phyloP scores from a whole-genome alignment of 2,329 filamentous ascomycete species.

The Fusarium phyllophilum region DNA sequence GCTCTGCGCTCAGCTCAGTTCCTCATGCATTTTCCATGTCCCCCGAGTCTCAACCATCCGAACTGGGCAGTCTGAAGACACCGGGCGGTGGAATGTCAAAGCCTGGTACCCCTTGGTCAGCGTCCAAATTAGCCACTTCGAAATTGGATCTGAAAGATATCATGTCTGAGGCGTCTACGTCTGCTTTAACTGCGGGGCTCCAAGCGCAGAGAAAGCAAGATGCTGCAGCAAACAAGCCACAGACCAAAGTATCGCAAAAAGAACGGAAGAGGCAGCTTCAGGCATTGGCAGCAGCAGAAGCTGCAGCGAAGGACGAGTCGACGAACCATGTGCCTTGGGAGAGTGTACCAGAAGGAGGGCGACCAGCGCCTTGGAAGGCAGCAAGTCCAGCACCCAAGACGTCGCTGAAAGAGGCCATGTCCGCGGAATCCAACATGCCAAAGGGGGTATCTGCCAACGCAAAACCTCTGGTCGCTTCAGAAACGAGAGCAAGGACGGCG shows the following conservation, averaged over 20 bases:
- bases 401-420: constrained; percentile 61
- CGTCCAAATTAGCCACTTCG: constrained; percentile 62
- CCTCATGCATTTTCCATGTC: constrained; percentile 35
- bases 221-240: constrained; percentile 49
- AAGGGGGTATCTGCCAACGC: constrained; percentile 46
- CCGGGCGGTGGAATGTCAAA: constrained; percentile 19
- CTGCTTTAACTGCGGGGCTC: constrained; percentile 64
- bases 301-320: constrained; percentile 49
- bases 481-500: constrained; percentile 52
- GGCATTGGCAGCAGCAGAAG: constrained; percentile 63
- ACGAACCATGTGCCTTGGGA: constrained; percentile 57
- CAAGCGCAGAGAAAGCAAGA: constrained; percentile 61
- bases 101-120: constrained; percentile 59
- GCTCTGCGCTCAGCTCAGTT: constrained; percentile 19
- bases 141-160: constrained; percentile 82
- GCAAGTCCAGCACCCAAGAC: constrained; percentile 59
- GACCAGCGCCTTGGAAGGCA: constrained; percentile 73
- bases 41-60: constrained; percentile 21
- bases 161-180: constrained; percentile 69
- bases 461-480: constrained; percentile 57
- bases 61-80: constrained; percentile 2
- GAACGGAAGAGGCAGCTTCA: constrained; percentile 88
- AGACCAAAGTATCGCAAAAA: constrained; percentile 83
- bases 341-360: constrained; percentile 50
- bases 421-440: constrained; percentile 43